Conservation (phyloP, 108 stramenopile genomes). For the Cyclotella atomus region DNA sequence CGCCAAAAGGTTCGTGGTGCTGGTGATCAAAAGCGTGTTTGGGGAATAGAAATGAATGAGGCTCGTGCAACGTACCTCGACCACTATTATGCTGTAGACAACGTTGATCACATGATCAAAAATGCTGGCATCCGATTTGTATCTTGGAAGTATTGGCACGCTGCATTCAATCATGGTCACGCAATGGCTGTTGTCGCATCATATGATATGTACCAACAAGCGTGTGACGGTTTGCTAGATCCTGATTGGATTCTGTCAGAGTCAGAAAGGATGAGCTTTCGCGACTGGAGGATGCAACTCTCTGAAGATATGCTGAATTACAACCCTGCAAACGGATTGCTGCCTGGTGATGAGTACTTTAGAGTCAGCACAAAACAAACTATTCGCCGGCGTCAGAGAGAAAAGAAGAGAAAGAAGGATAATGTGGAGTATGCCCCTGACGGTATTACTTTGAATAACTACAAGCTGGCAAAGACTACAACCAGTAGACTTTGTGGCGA, state of each 20-base stretch:
- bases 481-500: no score
- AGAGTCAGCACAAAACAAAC: neutral
- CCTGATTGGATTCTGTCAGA: neutral
- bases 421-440: no score
- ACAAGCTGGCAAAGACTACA: no score
- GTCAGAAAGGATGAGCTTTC: neutral
- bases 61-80: neutral
- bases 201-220: neutral
- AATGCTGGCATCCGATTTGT: neutral
- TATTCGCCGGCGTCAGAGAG: no score
- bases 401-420: neutral
- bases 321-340: neutral
- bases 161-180: neutral
- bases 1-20: neutral
- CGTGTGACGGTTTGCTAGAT: neutral
- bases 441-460: no score
- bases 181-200: neutral
- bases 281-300: neutral
- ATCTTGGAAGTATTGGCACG: neutral
- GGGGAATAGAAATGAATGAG: neutral
- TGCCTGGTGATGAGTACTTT: neutral
- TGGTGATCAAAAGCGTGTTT: neutral
- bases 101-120: neutral
- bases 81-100: neutral
- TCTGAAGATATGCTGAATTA: neutral